Base-by-base conservation (phyloP, 108 stramenopile species). In the Cyclotella baltica region DNA sequence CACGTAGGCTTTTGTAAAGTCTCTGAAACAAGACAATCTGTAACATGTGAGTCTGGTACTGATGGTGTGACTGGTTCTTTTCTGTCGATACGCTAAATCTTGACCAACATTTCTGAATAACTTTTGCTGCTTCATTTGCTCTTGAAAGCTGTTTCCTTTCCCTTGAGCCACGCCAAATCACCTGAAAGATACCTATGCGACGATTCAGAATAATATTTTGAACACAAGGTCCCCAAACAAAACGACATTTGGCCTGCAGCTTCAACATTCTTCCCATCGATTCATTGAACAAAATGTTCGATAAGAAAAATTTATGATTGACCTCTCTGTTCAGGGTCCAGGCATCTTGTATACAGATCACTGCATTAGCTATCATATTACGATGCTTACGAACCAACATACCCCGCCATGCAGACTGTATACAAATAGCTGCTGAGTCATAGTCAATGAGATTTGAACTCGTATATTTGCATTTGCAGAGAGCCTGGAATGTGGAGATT, bases 381-480 rank as follows among this genome's bases (percentile, higher is more conserved):
- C 4, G 4, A 16, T 70, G 52, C 15, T 36, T 70, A 20, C 53
- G 40, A 6, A 25, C 52, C 9, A 37, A 20, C 1, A 38, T 3
- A 27, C 52, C 55, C 37, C 52, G 69, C 52, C 69, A 70, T 19
- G 57, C 38, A 19, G 53, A 30, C 55, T 70, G 69, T 37, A 70
- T 3, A 33, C 22, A 29, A 43, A 43, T 6, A 43, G 13, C n/a
- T 52, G 18, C 51, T 52, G 4, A n/a, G 11, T n/a, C 18, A 52
- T 52, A 4, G 51, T 4, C 11, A 52, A 11, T 43, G 40, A 43
- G 40, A 8, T 8, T 43, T 43, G 8, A 13, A 13, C 13, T 43
- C 10, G 40, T 11, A 43, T 8, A 43, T 13, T 62, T 1, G 56
- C 2, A 4, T 57, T 23, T 18, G 4, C 47, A n/a, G 47, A 4